Percentiles rank a stretch among this genome's conserved stretches.
Conservation (phyloP, 2,329 filamentous ascomycete species). For the Madurella mycetomatis region DNA sequence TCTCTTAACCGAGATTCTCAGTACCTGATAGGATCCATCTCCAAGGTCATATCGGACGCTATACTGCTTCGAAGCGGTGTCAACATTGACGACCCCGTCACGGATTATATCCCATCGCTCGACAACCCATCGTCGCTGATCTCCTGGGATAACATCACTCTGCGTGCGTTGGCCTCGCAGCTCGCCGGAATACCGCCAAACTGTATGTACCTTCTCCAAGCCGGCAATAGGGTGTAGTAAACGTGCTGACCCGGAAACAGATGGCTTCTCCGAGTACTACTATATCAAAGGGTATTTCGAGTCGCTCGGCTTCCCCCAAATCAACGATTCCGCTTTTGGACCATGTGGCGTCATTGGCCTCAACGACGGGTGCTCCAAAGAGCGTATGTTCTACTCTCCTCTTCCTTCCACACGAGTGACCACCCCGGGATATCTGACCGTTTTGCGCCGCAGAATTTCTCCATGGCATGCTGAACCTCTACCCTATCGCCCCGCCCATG, state of each 20-base stretch:
- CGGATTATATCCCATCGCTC: slow-evolving; percentile 34
- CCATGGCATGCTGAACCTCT: slow-evolving; percentile 28
- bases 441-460: slow-evolving; percentile 29
- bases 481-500: slow-evolving; percentile 30
- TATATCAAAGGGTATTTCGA: slow-evolving; percentile 34
- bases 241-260: not conserved
- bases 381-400: not conserved
- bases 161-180: slow-evolving; percentile 37
- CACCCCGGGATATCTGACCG: not conserved
- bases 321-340: slow-evolving; percentile 23
- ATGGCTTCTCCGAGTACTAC: slow-evolving; percentile 29
- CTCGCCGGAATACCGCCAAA: slow-evolving; percentile 35
- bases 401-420: not conserved
- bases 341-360: not conserved
- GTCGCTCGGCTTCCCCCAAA: slow-evolving; percentile 34
- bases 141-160: slow-evolving; percentile 35
- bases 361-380: not conserved
- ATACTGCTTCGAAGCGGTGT: slow-evolving; percentile 35
- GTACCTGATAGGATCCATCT: slow-evolving; percentile 39
- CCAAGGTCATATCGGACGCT: slow-evolving; percentile 37
- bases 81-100: slow-evolving; percentile 31
- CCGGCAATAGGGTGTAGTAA: not conserved
- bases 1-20: slow-evolving; percentile 34
- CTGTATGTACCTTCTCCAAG: slow-evolving; percentile 26
- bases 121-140: slow-evolving; percentile 25